These are phyloP conservation scores for Dentipellis fragilis DNA, from an alignment of 768 basidiomycete species.

Conservation along the genomic window DNA sequence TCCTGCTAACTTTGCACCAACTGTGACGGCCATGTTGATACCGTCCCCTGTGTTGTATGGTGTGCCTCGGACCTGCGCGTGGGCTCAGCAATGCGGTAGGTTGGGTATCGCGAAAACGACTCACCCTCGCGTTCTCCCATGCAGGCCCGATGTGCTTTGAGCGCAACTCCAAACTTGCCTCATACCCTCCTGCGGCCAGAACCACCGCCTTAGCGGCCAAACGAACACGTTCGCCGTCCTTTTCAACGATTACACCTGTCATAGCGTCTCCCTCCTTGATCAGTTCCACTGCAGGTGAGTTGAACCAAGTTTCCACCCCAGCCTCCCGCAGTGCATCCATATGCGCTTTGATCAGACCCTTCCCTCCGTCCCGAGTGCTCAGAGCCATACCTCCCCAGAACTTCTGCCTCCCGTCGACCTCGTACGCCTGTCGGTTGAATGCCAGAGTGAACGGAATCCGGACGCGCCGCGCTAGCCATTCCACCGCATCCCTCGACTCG, in stretches of 20 bases:
- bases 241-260: constrained; percentile 35
- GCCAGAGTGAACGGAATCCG: constrained; percentile 46
- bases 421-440: constrained; percentile 60
- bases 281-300: constrained; percentile 34
- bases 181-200: constrained; percentile 60
- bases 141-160: constrained; percentile 43
- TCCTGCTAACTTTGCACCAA: constrained; percentile 49
- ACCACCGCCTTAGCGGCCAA: constrained; percentile 38
- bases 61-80: constrained; percentile 50
- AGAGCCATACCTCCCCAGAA: constrained; percentile 68
- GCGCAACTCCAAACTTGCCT: constrained; percentile 44
- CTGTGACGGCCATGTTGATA: constrained; percentile 36
- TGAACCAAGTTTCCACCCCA: constrained; percentile 49
- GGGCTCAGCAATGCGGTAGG: too few species aligned
- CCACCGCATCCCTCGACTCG: constrained; percentile 42
- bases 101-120: not conserved
- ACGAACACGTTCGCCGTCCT: constrained; percentile 24
- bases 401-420: constrained; percentile 47
- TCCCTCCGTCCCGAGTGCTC: constrained; percentile 54
- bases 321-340: constrained; percentile 35
- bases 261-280: constrained; percentile 30
- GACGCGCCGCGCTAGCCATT: constrained; percentile 45
- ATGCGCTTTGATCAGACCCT: constrained; percentile 54
- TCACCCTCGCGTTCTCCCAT: constrained; percentile 50
- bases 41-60: constrained; percentile 67